phyloP scores from a whole-genome alignment of 371 early-diverging fungal genomes.

The Mycotypha africana region DNA sequence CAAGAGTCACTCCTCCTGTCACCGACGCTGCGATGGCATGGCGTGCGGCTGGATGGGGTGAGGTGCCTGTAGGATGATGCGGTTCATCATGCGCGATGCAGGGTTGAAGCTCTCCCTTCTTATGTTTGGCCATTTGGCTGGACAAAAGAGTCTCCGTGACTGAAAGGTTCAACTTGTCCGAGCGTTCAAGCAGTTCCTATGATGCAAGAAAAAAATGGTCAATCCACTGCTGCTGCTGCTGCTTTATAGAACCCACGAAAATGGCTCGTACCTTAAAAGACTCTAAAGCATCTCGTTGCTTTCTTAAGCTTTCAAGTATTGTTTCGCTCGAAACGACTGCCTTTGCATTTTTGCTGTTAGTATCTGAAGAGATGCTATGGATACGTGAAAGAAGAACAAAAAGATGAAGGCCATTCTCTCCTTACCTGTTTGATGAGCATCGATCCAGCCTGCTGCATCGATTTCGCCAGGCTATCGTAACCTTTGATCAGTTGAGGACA shows the following conservation, averaged over 20 bases:
- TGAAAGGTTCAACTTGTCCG: constrained; percentile 15
- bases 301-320: constrained; percentile 60
- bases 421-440: constrained; percentile 17
- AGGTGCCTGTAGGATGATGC: constrained; percentile 1
- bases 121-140: constrained; percentile 23
- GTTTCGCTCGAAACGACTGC: constrained; percentile 25
- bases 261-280: constrained; percentile 53
- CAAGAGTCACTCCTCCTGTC: constrained; percentile 17
- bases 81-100: constrained; percentile 15
- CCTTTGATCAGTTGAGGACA: constrained; percentile 46
- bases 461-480: constrained; percentile 36
- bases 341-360: no score
- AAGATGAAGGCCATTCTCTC: neutral
- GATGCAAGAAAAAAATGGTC: no score
- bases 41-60: constrained; percentile 6
- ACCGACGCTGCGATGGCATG: no score
- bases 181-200: constrained; percentile 22
- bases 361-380: no score
- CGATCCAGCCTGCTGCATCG: constrained; percentile 38
- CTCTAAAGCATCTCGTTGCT: constrained; percentile 58
- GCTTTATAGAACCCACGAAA: no score
- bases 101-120: constrained; percentile 19
- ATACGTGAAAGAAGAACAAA: neutral
- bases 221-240: no score
- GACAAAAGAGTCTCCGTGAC: constrained; percentile 24